Base-by-base conservation (phyloP, 2,329 filamentous ascomycete genomes). In the Penicillium paneum region DNA sequence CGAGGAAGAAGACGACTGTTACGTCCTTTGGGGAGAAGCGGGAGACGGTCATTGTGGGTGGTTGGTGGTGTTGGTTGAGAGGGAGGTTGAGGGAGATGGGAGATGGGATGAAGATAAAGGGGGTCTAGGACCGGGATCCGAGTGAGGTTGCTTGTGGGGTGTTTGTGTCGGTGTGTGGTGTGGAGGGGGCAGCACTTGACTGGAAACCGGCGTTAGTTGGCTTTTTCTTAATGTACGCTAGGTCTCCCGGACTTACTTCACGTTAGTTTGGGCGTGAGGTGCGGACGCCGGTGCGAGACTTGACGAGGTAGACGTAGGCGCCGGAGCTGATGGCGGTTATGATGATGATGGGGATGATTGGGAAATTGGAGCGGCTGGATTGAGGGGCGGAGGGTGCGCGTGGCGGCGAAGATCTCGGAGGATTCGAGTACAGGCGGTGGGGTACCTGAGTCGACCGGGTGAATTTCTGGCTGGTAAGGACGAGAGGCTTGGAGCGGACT, bases 1-100 rank as follows among this genome's bases (percentile, higher is more conserved):
- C 93, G 58, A 99, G 91, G 59, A 97, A 91, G 79, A 96, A 97
- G 74, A 99, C 79, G 55, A 97, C 92, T n/a, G 91, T 94, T 31
- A 95, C 90, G 56, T 91, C 81, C 85, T 84, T 69, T 46, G 87
- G 78, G 55, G 84, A 86, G 82, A 96, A 97, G 68, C 88, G 84
- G 5, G 92, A 88, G 50, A 79, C 87, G 36, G 64, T 41, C 68
- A 69, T 70, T 59, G 51, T 64, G 54, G 28, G 19, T 35, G 21
- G 43, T 32, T 53, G 36, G 21, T 32, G 29, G 38, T 38, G 31
- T 17, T 17, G 17, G 40, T 19, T 29, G 17, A 24, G 21, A 41
- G 32, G 21, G 21, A n/a, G 21, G n/a, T 32, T 40, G 40, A 32
- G 45, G 4, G 46, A 36, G 12, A 51, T 44, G 38, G 32, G n/a